phyloP scores from a whole-genome alignment of 148 eudicot species.

The Amaranthus cruentus region DNA sequence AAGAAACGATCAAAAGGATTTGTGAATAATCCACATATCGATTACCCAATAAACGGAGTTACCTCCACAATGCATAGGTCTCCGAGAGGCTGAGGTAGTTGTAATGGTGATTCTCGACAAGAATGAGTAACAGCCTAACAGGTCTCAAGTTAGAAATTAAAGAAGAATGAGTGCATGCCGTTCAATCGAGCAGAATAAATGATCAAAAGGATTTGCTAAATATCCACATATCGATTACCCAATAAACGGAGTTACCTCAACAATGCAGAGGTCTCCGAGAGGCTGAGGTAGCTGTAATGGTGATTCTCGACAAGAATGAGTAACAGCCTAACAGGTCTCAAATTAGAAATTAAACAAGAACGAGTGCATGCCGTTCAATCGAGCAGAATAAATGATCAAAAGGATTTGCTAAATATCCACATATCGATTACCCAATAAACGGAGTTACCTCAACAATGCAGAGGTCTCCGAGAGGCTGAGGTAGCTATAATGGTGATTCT shows the following conservation, averaged over 20 bases:
- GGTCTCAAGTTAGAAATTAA: too few species aligned
- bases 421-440: constrained; percentile 15
- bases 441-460: constrained; percentile 37
- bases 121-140: too few species aligned
- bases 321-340: too few species aligned
- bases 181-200: too few species aligned
- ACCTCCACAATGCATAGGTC: constrained; percentile 35
- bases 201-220: too few species aligned
- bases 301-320: constrained; percentile 9
- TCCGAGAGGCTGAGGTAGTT: constrained; percentile 26
- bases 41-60: constrained; percentile 25
- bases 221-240: constrained; percentile 22
- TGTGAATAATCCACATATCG: constrained; percentile 9
- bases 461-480: constrained; percentile 28
- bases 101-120: constrained; percentile 19
- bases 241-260: constrained; percentile 32
- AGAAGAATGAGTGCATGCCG: too few species aligned
- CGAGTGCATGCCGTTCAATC: too few species aligned
- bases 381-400: too few species aligned
- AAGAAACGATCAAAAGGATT: too few species aligned
- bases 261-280: constrained; percentile 28
- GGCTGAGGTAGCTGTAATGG: constrained; percentile 27
- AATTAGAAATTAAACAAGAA: too few species aligned
- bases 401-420: constrained; percentile 5
- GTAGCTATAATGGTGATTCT: constrained; percentile 23